phyloP scores from a whole-genome alignment of 169 alveolate species.

The Hepatocystis sp. region DNA sequence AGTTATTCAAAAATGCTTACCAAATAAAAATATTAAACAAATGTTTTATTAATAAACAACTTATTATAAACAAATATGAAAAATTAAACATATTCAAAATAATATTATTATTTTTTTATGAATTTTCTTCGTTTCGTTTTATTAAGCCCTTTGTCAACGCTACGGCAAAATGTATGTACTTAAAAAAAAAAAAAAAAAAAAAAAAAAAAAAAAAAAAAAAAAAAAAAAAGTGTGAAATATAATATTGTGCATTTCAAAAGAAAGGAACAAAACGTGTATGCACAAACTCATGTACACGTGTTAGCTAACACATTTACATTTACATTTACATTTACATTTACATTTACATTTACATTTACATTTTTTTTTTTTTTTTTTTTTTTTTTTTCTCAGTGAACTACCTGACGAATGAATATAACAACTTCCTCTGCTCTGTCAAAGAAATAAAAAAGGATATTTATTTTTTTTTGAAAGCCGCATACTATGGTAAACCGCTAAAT shows the following conservation, averaged over 20 bases:
- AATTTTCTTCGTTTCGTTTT: constrained; percentile 3
- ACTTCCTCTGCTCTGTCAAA: constrained; percentile 8
- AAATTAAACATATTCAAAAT: background rate
- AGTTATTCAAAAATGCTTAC: constrained; percentile 17
- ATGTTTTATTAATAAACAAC: constrained; percentile 11
- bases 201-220: background rate
- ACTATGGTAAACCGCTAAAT: background rate
- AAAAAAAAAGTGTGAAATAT: background rate
- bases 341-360: background rate
- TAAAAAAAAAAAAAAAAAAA: background rate
- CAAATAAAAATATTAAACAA: constrained; percentile 6
- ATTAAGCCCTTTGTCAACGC: constrained; percentile 27
- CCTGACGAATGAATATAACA: constrained; percentile 52
- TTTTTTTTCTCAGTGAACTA: constrained; percentile 12
- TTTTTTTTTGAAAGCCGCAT: background rate
- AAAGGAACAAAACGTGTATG: background rate
- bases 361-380: background rate
- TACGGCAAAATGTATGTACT: constrained; percentile 24
- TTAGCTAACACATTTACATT: background rate
- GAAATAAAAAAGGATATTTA: constrained; percentile 30
- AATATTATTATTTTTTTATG: constrained; percentile 11
- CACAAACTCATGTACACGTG: background rate
- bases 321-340: background rate
- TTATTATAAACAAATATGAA: constrained; percentile 15
- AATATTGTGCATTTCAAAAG: background rate